phyloP scores from a whole-genome alignment of 1,284 basidiomycete genomes.

The Melampsora abietis-canadensis region DNA sequence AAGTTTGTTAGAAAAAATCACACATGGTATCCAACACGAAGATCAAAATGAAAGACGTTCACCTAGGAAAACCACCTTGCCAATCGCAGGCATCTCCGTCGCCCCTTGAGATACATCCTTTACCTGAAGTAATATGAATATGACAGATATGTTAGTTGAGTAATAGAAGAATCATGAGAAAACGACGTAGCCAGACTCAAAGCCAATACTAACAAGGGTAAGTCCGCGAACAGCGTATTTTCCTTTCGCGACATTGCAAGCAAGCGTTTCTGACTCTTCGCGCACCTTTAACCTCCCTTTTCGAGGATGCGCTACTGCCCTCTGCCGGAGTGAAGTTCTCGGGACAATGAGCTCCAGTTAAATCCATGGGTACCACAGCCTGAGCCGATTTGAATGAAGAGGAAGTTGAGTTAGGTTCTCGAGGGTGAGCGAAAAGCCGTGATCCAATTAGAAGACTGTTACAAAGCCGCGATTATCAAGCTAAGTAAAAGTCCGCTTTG shows the following conservation, averaged over 20 bases:
- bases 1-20: background rate
- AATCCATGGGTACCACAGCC: conserved; percentile 25
- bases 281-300: conserved; percentile 39
- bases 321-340: conserved; percentile 12
- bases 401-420: background rate
- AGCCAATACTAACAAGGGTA: conserved; percentile 29
- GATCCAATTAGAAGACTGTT: background rate
- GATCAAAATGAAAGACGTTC: background rate
- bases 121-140: conserved; percentile 25
- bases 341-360: conserved; percentile 32
- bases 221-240: conserved; percentile 43
- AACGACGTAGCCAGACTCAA: background rate
- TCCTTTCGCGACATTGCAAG: conserved; percentile 41
- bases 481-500: background rate
- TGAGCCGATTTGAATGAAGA: background rate
- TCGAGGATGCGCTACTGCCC: conserved; percentile 13
- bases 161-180: conserved; percentile 7
- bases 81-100: conserved; percentile 41
- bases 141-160: background rate
- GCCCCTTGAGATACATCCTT: conserved; percentile 40
- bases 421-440: conserved; percentile 6
- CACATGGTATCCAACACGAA: background rate
- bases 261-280: conserved; percentile 41
- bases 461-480: background rate
- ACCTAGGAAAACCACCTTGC: conserved; percentile 43